These are phyloP conservation scores for Leccinum sublutescens DNA, from an alignment of 768 basidiomycete genomes.

Conservation along the genomic window DNA sequence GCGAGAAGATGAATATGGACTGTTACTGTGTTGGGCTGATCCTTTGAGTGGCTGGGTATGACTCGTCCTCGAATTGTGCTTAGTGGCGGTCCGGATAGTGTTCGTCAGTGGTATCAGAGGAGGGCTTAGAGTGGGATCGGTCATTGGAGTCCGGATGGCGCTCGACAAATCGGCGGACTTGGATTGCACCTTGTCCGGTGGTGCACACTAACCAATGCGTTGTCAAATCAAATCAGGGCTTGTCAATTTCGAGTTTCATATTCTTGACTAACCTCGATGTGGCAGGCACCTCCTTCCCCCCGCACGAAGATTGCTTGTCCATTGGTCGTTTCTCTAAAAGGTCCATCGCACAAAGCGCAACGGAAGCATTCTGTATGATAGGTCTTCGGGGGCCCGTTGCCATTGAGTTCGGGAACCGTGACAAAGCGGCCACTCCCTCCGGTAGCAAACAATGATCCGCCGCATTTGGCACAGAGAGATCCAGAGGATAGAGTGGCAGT, in stretches of 20 bases:
- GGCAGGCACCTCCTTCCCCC: conserved; percentile 62
- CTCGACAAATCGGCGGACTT: conserved; percentile 14
- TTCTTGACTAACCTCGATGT: conserved; percentile 47
- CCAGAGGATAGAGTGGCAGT: conserved; percentile 37
- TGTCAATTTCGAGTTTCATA: background rate
- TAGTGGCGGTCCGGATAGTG: conserved; percentile 12
- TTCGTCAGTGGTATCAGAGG: conserved; percentile 22
- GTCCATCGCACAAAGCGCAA: conserved; percentile 61
- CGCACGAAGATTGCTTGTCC: conserved; percentile 74
- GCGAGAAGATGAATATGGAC: conserved; percentile 30
- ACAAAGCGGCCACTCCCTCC: conserved; percentile 65
- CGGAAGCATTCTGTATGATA: conserved; percentile 79
- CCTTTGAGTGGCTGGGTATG: conserved; percentile 13
- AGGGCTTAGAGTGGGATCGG: conserved; percentile 14
- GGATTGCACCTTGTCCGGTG: conserved; percentile 32
- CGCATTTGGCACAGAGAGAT: conserved; percentile 61
- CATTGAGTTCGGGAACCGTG: conserved; percentile 56
- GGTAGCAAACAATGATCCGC: conserved; percentile 52
- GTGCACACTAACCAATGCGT: conserved; percentile 38
- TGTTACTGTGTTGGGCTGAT: conserved; percentile 13
- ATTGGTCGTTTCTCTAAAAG: conserved; percentile 58
- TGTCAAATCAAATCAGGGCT: conserved; percentile 10
- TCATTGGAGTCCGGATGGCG: conserved; percentile 10
- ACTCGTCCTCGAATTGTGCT: conserved; percentile 1
- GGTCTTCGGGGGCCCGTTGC: conserved; percentile 45